Conservation (phyloP, 129 eudicot genomes). For the Glebionis coronaria region DNA sequence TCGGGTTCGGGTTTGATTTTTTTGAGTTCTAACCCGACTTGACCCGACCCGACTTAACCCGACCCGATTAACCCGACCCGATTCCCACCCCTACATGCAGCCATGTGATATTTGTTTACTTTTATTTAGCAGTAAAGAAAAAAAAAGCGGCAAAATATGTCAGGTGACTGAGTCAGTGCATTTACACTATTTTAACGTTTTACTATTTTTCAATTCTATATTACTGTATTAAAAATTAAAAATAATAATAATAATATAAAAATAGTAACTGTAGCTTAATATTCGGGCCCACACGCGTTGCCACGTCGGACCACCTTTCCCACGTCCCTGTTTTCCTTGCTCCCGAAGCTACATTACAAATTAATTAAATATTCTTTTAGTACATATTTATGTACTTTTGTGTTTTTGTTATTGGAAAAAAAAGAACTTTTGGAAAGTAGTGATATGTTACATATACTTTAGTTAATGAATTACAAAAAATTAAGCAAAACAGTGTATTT, state of each 20-base stretch:
- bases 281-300: not conserved
- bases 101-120: too few species aligned
- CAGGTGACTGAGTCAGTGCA: not conserved
- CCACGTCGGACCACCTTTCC: slow-evolving; percentile 15
- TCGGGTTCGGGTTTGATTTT: too few species aligned
- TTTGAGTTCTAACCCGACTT: too few species aligned
- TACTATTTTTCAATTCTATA: not conserved
- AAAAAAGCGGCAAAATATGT: too few species aligned
- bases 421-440: not conserved
- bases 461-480: not conserved
- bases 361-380: not conserved
- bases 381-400: not conserved
- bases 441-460: not conserved
- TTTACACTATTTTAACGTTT: not conserved
- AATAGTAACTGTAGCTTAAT: too few species aligned
- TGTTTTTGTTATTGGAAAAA: not conserved
- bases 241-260: not conserved
- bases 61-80: too few species aligned
- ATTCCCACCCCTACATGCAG: too few species aligned
- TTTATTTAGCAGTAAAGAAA: too few species aligned
- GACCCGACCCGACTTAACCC: too few species aligned
- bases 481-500: too few species aligned
- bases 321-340: slow-evolving; percentile 27
- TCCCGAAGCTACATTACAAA: slow-evolving; percentile 14
- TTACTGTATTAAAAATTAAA: not conserved